phyloP scores from a whole-genome alignment of 2,329 filamentous ascomycete genomes.

The Ophiostoma himal-ulmi region DNA sequence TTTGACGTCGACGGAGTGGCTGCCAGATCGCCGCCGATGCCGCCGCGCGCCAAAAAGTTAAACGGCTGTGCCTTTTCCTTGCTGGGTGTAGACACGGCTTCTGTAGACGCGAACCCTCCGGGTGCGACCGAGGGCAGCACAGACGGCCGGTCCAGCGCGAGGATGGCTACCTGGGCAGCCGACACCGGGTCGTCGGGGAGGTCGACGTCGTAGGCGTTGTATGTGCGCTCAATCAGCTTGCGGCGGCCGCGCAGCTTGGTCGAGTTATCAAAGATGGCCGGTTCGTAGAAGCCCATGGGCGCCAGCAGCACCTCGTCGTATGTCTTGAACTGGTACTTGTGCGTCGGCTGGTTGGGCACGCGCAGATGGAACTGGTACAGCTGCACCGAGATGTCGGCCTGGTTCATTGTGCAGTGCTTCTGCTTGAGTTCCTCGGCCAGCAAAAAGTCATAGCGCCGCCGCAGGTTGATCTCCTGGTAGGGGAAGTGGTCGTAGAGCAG shows the following conservation, averaged over 20 bases:
- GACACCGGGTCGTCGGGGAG: constrained; percentile 83
- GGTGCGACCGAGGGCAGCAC: constrained; percentile 41
- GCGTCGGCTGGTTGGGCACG: constrained; percentile 78
- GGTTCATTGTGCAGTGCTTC: constrained; percentile 85
- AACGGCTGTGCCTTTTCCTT: constrained; percentile 62
- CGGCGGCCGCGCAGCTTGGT: constrained; percentile 73
- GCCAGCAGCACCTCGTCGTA: constrained; percentile 96
- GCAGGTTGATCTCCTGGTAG: constrained; percentile 89
- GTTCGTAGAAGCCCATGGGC: constrained; percentile 90
- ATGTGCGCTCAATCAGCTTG: constrained; percentile 77
- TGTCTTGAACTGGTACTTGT: constrained; percentile 92
- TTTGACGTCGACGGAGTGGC: constrained; percentile 79
- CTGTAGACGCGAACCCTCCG: constrained; percentile 30
- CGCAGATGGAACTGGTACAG: constrained; percentile 86
- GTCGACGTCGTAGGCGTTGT: constrained; percentile 88
- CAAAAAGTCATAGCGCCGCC: constrained; percentile 82
- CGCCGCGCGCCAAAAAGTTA: constrained; percentile 57
- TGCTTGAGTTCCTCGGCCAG: constrained; percentile 93
- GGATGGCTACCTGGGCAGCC: constrained; percentile 67
- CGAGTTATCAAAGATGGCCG: constrained; percentile 76
- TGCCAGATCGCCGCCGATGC: constrained; percentile 50
- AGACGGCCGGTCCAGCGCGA: constrained; percentile 56
- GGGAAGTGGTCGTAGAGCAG: constrained; percentile 95
- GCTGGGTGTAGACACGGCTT: constrained; percentile 52
- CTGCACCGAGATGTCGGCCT: constrained; percentile 83